Conservation (phyloP, 148 eudicot species). For the Rhododendron kiyosumense region DNA sequence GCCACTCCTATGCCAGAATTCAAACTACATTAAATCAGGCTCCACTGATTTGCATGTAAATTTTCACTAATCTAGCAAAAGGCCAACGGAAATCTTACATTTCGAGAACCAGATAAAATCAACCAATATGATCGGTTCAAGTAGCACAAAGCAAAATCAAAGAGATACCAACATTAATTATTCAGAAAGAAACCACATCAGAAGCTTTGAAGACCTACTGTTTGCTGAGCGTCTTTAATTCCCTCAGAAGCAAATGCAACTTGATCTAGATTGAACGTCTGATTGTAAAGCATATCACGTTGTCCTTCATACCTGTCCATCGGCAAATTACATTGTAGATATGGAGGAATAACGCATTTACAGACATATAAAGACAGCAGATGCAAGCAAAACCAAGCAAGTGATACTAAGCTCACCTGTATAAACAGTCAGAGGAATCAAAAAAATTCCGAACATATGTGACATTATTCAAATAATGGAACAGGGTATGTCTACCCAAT, state of each 20-base stretch:
- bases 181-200: not conserved
- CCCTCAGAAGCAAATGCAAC: slow-evolving; percentile 95
- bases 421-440: not conserved
- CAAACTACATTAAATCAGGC: not conserved
- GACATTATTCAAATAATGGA: not conserved
- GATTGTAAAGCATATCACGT: slow-evolving; percentile 96
- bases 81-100: not conserved
- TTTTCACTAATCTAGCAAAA: not conserved
- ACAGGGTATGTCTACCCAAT: not conserved
- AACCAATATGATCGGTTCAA: not conserved
- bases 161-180: not conserved
- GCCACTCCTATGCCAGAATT: not conserved
- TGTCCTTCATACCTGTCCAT: slow-evolving; percentile 88
- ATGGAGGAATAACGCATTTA: not conserved
- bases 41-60: not conserved
- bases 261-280: slow-evolving; percentile 95
- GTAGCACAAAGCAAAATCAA: not conserved
- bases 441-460: not conserved
- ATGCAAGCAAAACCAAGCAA: not conserved
- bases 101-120: not conserved
- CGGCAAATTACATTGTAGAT: not conserved
- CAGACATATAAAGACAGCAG: not conserved
- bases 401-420: not conserved
- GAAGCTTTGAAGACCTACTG: slow-evolving; percentile 46
- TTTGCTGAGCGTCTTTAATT: slow-evolving; percentile 96